phyloP scores from a whole-genome alignment of 441 rosid species.

The Gossypium trilobum region DNA sequence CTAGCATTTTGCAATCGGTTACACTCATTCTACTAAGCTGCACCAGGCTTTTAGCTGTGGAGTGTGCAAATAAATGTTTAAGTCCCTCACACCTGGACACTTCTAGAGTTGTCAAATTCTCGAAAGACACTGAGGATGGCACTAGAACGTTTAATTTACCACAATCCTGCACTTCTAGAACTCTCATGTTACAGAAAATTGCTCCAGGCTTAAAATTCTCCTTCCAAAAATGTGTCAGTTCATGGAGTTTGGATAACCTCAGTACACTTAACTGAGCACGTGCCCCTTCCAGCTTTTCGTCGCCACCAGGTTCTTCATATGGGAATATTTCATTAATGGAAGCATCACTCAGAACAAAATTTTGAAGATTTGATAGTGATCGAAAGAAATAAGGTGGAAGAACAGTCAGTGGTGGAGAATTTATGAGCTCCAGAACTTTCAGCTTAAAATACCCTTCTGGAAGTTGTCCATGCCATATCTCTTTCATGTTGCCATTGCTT shows the following conservation, averaged over 20 bases:
- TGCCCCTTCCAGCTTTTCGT: neutral
- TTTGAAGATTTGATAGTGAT: conserved; percentile 7
- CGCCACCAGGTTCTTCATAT: neutral
- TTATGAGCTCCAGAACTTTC: neutral
- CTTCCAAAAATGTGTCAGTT: conserved; percentile 8
- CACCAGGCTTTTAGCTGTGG: conserved; percentile 15
- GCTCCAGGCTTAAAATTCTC: neutral
- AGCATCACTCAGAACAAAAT: conserved; percentile 6
- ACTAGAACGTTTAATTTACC: conserved; percentile 2
- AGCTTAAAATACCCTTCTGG: conserved; percentile 9
- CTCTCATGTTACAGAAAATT: conserved; percentile 3
- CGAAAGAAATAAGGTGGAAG: conserved; percentile 12
- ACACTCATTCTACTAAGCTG: conserved; percentile 14
- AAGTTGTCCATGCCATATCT: conserved; percentile 13
- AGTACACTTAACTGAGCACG: neutral
- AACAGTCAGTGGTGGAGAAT: neutral
- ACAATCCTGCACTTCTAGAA: conserved; percentile 4
- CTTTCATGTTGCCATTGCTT: neutral
- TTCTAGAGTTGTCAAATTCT: conserved; percentile 5
- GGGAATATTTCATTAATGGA: conserved; percentile 11
- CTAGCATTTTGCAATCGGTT: conserved; percentile 8
- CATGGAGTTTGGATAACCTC: conserved; percentile 12
- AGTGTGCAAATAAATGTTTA: neutral
- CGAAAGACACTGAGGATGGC: conserved; percentile 7
- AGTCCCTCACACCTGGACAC: conserved; percentile 6